Conservation (phyloP, 768 basidiomycete genomes). For the Boletus barrowsii region DNA sequence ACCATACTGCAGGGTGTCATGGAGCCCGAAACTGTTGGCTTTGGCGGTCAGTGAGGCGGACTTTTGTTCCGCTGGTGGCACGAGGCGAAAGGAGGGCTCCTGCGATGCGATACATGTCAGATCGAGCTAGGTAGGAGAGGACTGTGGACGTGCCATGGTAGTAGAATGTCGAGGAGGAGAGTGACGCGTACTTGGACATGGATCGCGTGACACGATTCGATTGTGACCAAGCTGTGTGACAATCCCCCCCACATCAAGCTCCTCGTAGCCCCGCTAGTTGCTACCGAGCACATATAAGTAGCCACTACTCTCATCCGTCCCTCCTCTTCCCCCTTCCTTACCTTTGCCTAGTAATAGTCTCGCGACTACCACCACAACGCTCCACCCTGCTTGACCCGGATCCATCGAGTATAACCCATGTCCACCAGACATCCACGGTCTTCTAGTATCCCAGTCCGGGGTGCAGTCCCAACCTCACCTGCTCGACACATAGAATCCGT, state of each 20-base stretch:
- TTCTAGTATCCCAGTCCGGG: constrained; percentile 63
- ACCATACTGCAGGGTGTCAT: constrained; percentile 86
- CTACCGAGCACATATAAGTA: constrained; percentile 9
- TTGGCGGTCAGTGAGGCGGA: constrained; percentile 66
- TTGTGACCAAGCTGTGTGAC: constrained; percentile 31
- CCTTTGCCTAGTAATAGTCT: neutral
- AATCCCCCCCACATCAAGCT: constrained; percentile 17
- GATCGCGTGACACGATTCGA: constrained; percentile 20
- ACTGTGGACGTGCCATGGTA: constrained; percentile 20
- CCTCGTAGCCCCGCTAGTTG: neutral
- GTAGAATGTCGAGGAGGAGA: neutral
- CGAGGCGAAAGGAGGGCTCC: constrained; percentile 58
- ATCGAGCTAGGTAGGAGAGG: neutral
- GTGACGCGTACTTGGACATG: constrained; percentile 18
- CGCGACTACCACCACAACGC: neutral
- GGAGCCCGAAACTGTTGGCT: constrained; percentile 74
- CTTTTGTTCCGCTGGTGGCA: constrained; percentile 54
- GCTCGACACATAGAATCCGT: constrained; percentile 62
- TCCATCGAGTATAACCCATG: constrained; percentile 31
- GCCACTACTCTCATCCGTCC: neutral
- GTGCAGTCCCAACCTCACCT: constrained; percentile 42
- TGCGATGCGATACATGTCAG: constrained; percentile 13
- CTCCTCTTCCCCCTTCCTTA: neutral
- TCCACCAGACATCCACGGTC: constrained; percentile 55
- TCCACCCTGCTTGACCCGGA: neutral